These are phyloP conservation scores for Globomyces sp. DNA, from an alignment of 371 early-diverging fungal genomes.

Conservation along the genomic window DNA sequence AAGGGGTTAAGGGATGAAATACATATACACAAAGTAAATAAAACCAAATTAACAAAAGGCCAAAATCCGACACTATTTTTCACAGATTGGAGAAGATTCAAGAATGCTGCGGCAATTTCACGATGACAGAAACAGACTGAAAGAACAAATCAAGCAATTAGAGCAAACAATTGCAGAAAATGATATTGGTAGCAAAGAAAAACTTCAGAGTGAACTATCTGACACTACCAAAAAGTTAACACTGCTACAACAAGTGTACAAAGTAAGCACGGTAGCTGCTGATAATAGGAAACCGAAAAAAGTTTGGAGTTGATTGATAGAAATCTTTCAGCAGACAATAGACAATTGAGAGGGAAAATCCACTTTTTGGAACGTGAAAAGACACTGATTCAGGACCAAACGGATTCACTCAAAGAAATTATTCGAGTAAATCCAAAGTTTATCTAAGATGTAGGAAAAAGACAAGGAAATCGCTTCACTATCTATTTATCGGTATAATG, in stretches of 20 bases:
- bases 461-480: conserved; percentile 52
- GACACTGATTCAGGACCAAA: conserved; percentile 32
- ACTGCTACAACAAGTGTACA: too few relatives aligned
- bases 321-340: conserved; percentile 45
- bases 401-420: conserved; percentile 31
- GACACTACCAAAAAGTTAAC: conserved; percentile 17
- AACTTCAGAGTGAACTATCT: conserved; percentile 19
- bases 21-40: conserved; percentile 41
- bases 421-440: conserved; percentile 29
- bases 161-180: conserved; percentile 34
- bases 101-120: conserved; percentile 35
- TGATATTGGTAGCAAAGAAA: conserved; percentile 33
- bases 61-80: conserved; percentile 37
- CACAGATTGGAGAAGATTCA: conserved; percentile 29
- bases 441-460: conserved; percentile 33
- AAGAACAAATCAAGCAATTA: conserved; percentile 31
- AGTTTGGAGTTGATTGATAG: conserved; percentile 46
- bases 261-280: too few relatives aligned
- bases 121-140: conserved; percentile 40
- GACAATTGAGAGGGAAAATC: conserved; percentile 42
- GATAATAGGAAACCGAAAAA: conserved; percentile 33
- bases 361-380: conserved; percentile 44
- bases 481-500: conserved; percentile 54
- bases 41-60: conserved; percentile 18
- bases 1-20: conserved; percentile 47